Percentiles rank a stretch among this genome's conserved stretches.
These are phyloP conservation scores for Alternaria triticina DNA, from an alignment of 2,329 filamentous ascomycete genomes.

Conservation along the genomic window DNA sequence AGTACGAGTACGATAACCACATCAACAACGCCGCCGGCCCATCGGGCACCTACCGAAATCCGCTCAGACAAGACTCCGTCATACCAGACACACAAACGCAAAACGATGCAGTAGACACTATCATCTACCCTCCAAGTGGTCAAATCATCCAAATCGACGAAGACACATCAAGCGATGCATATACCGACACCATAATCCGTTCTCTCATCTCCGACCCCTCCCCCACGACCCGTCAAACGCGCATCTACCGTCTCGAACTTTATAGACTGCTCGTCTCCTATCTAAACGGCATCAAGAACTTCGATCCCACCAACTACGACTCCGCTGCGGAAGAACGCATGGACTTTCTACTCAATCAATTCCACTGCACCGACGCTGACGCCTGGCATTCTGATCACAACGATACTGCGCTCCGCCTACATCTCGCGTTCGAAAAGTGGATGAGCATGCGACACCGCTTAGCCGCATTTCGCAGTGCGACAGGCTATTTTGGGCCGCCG, in stretches of 20 bases:
- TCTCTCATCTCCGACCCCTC: neutral
- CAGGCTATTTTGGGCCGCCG: slow-evolving; percentile 8
- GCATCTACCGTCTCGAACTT: slow-evolving; percentile 10
- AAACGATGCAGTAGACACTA: neutral
- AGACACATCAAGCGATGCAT: neutral
- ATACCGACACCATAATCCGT: neutral
- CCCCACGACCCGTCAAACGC: neutral
- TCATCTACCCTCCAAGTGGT: neutral
- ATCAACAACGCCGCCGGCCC: slow-evolving; percentile 7
- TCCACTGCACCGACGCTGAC: slow-evolving; percentile 10
- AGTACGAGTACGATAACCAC: neutral
- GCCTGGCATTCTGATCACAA: neutral
- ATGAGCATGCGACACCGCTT: slow-evolving; percentile 17
- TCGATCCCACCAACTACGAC: slow-evolving; percentile 1
- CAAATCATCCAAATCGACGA: neutral
- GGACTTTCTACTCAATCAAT: slow-evolving; percentile 9
- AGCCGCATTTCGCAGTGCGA: slow-evolving; percentile 3
- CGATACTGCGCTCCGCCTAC: neutral
- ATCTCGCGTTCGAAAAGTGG: slow-evolving; percentile 4
- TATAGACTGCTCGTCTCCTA: slow-evolving; percentile 11
- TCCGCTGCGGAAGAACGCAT: slow-evolving; percentile 12
- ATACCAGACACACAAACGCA: slow-evolving; percentile 9
- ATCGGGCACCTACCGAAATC: slow-evolving; percentile 15
- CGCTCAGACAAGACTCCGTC: slow-evolving; percentile 13
- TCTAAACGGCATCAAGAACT: slow-evolving; percentile 11